phyloP scores from a whole-genome alignment of 2,329 filamentous ascomycete genomes.

The Ceratocystis alfenasii region DNA sequence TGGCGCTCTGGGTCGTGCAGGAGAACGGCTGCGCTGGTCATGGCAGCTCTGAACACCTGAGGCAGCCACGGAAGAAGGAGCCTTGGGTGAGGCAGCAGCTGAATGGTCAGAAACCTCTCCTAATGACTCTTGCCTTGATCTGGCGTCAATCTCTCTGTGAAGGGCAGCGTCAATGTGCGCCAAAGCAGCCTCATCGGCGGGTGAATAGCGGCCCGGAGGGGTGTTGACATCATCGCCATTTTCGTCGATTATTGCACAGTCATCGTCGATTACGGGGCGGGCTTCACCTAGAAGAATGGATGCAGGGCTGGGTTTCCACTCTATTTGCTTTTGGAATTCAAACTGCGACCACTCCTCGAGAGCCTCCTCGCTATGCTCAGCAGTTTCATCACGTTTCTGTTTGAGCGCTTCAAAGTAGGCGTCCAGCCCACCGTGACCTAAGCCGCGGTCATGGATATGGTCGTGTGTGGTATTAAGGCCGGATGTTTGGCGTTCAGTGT shows the following conservation, averaged over 20 bases:
- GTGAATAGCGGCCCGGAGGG: conserved; percentile 27
- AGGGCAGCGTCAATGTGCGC: conserved; percentile 79
- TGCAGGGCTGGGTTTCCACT: conserved; percentile 61
- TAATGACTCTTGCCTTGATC: conserved; percentile 34
- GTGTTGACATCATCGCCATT: conserved; percentile 25
- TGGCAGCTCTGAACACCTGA: conserved; percentile 34
- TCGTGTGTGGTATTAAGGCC: conserved; percentile 40
- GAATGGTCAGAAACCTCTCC: conserved; percentile 35
- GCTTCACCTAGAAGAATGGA: conserved; percentile 41
- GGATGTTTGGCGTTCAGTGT: conserved; percentile 42
- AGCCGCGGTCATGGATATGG: conserved; percentile 38
- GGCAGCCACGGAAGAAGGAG: conserved; percentile 31
- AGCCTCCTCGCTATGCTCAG: conserved; percentile 35
- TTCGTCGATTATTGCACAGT: conserved; percentile 20
- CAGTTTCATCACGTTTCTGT: conserved; percentile 55
- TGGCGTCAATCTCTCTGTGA: conserved; percentile 59
- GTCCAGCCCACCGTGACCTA: conserved; percentile 56
- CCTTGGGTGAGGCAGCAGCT: conserved; percentile 28
- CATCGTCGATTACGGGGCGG: conserved; percentile 25
- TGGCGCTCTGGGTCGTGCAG: conserved; percentile 45
- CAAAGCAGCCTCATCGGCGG: conserved; percentile 47
- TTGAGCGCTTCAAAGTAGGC: conserved; percentile 89
- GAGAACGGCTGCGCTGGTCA: conserved; percentile 33
- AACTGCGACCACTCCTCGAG: conserved; percentile 86
- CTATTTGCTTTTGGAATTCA: conserved; percentile 76